Percentiles rank a stretch among this genome's conserved stretches.
Evolutionary conservation across 73 alveolate genomes (phyloP).

Genomic region (Blepharisma japonicum): DNA sequence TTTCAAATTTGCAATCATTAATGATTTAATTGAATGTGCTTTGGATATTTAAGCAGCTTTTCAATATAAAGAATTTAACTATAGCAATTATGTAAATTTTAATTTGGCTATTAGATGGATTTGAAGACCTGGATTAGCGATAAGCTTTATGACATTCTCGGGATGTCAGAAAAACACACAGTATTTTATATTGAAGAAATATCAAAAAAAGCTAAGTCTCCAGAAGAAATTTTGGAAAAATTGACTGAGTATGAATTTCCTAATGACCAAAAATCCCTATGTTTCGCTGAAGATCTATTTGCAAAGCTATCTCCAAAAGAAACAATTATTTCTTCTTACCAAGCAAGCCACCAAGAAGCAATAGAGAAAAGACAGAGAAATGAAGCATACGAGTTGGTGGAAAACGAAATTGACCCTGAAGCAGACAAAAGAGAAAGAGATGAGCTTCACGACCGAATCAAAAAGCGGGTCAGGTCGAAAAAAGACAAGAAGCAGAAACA

Average conservation of each 20-base stretch:
- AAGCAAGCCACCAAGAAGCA: constrained; percentile 42
- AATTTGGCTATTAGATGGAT: background rate
- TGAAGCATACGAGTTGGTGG: constrained; percentile 38
- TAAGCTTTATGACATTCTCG: constrained; percentile 19
- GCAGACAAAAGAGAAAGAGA: constrained; percentile 66
- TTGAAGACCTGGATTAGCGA: constrained; percentile 5
- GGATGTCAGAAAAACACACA: constrained; percentile 24
- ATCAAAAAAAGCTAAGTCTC: background rate
- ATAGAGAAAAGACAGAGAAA: constrained; percentile 28
- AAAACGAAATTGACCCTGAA: constrained; percentile 34
- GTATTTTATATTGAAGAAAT: background rate
- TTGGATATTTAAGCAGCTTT: too few species aligned
- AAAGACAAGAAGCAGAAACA: constrained; percentile 33
- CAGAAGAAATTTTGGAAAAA: constrained; percentile 6
- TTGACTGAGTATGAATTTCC: constrained; percentile 40
- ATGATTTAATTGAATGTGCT: too few species aligned
- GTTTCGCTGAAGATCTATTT: constrained; percentile 30
- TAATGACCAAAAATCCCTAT: background rate
- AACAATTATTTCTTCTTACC: constrained; percentile 35
- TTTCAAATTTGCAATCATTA: too few species aligned
- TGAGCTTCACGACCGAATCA: constrained; percentile 43
- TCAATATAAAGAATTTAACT: too few species aligned
- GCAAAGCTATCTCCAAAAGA: constrained; percentile 34
- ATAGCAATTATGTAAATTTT: too few species aligned
- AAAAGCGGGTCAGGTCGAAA: constrained; percentile 33